These are phyloP conservation scores for Escallonia rubra DNA, from an alignment of 129 eudicot genomes.

Conservation along the genomic window DNA sequence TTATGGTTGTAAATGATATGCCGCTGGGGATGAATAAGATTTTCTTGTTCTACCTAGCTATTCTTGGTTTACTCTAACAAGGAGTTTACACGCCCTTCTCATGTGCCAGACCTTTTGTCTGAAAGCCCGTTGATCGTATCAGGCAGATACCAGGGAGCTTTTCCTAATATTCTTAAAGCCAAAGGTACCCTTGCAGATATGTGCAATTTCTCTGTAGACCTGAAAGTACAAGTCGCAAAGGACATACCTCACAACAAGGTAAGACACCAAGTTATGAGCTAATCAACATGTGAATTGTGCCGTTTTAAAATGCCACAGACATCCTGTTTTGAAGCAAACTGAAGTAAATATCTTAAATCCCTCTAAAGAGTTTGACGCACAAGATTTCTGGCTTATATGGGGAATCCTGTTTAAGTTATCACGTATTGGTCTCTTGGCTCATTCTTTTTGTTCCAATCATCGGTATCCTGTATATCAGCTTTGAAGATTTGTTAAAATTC, in stretches of 20 bases:
- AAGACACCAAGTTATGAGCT: neutral
- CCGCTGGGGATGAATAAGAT: neutral
- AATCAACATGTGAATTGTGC: neutral
- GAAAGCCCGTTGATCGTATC: constrained; percentile 62
- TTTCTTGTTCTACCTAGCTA: neutral
- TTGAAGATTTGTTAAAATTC: too few species aligned
- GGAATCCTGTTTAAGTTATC: too few species aligned
- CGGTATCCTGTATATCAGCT: too few species aligned
- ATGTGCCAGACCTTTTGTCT: constrained; percentile 70
- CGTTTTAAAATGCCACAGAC: neutral
- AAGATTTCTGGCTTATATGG: neutral
- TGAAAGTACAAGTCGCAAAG: constrained; percentile 53
- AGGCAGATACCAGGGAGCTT: constrained; percentile 72
- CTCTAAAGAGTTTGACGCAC: too few species aligned
- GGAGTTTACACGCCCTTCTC: constrained; percentile 37
- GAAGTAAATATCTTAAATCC: too few species aligned
- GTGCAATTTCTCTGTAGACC: constrained; percentile 51
- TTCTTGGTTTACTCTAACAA: neutral
- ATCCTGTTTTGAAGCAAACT: neutral
- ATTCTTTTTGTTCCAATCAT: too few species aligned
- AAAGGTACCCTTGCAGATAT: constrained; percentile 53
- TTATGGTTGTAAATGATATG: neutral
- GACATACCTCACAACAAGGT: constrained; percentile 77
- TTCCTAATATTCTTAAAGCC: constrained; percentile 54
- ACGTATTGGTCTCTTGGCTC: too few species aligned